phyloP scores from a whole-genome alignment of 2,329 filamentous ascomycete genomes.

The Exophiala sp. region DNA sequence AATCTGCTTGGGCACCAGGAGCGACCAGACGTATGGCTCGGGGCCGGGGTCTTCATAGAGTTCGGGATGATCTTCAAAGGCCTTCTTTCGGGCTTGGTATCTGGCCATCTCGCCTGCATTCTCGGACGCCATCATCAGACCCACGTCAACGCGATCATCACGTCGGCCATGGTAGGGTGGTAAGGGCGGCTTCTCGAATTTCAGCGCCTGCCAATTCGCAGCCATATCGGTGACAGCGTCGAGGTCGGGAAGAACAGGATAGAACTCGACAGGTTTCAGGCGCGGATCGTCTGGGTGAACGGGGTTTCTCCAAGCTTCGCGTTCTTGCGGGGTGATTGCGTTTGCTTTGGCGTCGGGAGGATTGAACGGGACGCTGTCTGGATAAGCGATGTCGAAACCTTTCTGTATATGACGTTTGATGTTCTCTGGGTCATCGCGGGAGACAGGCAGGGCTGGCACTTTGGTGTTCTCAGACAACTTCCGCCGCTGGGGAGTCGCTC shows the following conservation, averaged over 20 bases:
- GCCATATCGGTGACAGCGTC: conserved; percentile 55
- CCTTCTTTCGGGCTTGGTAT: conserved; percentile 44
- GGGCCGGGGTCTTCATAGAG: conserved; percentile 49
- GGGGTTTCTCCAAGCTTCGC: conserved; percentile 54
- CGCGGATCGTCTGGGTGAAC: conserved; percentile 54
- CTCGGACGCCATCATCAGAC: conserved; percentile 48
- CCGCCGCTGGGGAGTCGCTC: conserved; percentile 8
- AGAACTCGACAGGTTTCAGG: conserved; percentile 54
- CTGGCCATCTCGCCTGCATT: conserved; percentile 45
- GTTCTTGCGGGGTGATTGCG: conserved; percentile 40
- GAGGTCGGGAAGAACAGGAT: conserved; percentile 56
- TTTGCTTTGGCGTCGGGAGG: conserved; percentile 30
- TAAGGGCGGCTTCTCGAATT: conserved; percentile 56
- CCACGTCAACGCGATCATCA: conserved; percentile 56
- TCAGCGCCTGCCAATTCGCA: conserved; percentile 52
- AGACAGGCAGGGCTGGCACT: conserved; percentile 34
- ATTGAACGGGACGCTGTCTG: conserved; percentile 52
- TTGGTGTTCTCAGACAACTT: conserved; percentile 13
- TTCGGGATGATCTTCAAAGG: conserved; percentile 46
- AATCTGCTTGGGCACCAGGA: conserved; percentile 50
- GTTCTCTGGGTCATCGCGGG: conserved; percentile 53
- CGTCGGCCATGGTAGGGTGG: conserved; percentile 44
- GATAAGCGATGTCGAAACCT: conserved; percentile 60
- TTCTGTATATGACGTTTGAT: conserved; percentile 57
- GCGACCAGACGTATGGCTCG: conserved; percentile 54